A percentile compares a stretch with the other conserved stretches of the same genome.
These are phyloP conservation scores for Kazachstania sp. DNA, from an alignment of 1,139 yeast species.

Conservation along the genomic window DNA sequence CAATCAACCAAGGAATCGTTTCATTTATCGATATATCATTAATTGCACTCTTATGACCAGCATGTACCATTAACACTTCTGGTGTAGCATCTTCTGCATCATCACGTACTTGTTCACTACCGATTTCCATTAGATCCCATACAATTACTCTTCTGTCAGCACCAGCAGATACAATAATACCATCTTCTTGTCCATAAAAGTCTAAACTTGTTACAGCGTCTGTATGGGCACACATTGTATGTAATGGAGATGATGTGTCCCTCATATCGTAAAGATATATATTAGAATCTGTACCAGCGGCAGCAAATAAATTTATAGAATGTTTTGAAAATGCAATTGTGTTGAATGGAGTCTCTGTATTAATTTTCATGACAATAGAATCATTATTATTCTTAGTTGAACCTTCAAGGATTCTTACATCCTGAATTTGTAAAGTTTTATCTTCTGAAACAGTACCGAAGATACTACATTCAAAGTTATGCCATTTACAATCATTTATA, in stretches of 20 bases:
- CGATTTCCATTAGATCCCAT: constrained; percentile 68
- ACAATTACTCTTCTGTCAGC: constrained; percentile 62
- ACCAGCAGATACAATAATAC: constrained; percentile 64
- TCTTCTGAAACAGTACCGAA: constrained; percentile 74
- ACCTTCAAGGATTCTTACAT: constrained; percentile 38
- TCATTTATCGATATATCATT: constrained; percentile 67
- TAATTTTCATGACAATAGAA: constrained; percentile 24
- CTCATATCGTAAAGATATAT: constrained; percentile 55
- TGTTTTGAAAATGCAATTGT: constrained; percentile 57
- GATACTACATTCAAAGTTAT: constrained; percentile 39
- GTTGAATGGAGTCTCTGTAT: constrained; percentile 38
- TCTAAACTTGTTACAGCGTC: constrained; percentile 60
- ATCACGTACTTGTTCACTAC: constrained; percentile 70
- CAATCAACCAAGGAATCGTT: constrained; percentile 59
- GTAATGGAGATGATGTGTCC: constrained; percentile 40
- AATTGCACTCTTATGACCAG: constrained; percentile 73
- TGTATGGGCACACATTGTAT: constrained; percentile 71
- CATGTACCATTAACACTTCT: constrained; percentile 77
- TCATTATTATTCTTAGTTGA: constrained; percentile 28
- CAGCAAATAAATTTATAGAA: constrained; percentile 50
- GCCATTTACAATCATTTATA: constrained; percentile 73
- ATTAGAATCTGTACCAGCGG: constrained; percentile 64
- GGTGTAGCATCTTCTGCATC: constrained; percentile 81
- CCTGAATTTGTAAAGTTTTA: constrained; percentile 56
- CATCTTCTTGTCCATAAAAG: constrained; percentile 65